These are phyloP conservation scores for Quercus wislizeni DNA, from an alignment of 306 rosid species.

Conservation along the genomic window DNA sequence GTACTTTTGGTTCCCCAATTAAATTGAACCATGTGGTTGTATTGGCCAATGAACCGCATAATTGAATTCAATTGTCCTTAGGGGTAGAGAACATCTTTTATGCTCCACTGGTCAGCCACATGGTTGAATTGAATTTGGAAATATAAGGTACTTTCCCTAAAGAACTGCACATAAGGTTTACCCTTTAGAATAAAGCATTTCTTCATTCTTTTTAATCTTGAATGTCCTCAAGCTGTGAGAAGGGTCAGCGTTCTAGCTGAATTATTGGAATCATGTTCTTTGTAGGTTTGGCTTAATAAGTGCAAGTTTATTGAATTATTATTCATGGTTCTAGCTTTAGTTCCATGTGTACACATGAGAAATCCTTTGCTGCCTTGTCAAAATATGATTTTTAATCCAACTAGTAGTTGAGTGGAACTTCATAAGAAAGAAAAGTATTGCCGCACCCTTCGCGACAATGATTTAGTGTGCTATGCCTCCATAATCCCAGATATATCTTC, in stretches of 20 bases:
- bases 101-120: too few relatives aligned
- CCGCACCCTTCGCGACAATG: background rate
- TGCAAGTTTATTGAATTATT: background rate
- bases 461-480: slow-evolving; percentile 31
- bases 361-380: background rate
- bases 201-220: background rate
- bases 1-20: too few relatives aligned
- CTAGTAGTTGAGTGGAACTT: slow-evolving; percentile 12
- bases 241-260: background rate
- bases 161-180: too few relatives aligned
- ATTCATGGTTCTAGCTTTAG: background rate
- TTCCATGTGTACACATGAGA: background rate
- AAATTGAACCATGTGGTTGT: too few relatives aligned
- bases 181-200: background rate
- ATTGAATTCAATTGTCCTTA: too few relatives aligned
- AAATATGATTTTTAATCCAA: slow-evolving; percentile 8
- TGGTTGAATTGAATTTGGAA: too few relatives aligned
- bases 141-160: too few relatives aligned
- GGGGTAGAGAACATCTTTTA: too few relatives aligned
- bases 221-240: background rate
- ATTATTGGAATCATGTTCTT: background rate
- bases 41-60: too few relatives aligned
- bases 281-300: background rate
- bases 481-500: slow-evolving; percentile 43
- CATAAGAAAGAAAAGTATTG: background rate